Percentiles rank a stretch among this genome's conserved stretches.
These are phyloP conservation scores for Phytophthora pseudosyringae DNA, from an alignment of 352 stramenopile species.

Conservation along the genomic window DNA sequence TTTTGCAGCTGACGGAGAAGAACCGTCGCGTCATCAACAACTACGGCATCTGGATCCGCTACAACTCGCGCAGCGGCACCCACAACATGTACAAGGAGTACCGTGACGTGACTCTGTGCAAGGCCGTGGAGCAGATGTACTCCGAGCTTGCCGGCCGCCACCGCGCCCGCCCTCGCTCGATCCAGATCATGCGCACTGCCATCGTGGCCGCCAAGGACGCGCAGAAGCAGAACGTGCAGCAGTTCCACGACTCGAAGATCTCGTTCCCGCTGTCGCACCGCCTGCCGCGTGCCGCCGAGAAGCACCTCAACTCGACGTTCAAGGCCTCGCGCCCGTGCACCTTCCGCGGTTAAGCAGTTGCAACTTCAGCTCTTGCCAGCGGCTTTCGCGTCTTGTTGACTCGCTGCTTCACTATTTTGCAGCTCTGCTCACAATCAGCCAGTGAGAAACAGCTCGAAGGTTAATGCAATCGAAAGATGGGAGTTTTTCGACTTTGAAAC, in stretches of 20 bases:
- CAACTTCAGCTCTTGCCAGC: slow-evolving; percentile 12
- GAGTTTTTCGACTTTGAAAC: slow-evolving; percentile 46
- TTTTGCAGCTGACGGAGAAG: slow-evolving; percentile 95
- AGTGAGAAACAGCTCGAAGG: slow-evolving; percentile 17
- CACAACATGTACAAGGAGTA: slow-evolving; percentile 99
- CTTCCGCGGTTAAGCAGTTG: slow-evolving; percentile 95
- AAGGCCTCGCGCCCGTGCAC: slow-evolving; percentile 97
- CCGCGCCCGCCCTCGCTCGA: slow-evolving; percentile 96
- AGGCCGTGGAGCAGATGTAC: slow-evolving; percentile 99
- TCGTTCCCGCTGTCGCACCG: slow-evolving; percentile 99
- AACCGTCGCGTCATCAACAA: slow-evolving; percentile 99
- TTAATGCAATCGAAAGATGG: slow-evolving; percentile 52
- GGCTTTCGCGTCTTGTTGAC: slow-evolving; percentile 24
- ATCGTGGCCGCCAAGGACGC: slow-evolving; percentile 96
- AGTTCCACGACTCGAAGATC: slow-evolving; percentile 97
- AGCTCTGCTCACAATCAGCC: not conserved
- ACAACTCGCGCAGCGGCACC: slow-evolving; percentile 99
- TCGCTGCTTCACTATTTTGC: slow-evolving; percentile 1
- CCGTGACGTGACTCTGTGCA: slow-evolving; percentile 97
- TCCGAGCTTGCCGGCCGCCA: slow-evolving; percentile 98
- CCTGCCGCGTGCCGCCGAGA: slow-evolving; percentile 92
- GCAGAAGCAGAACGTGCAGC: slow-evolving; percentile 96
- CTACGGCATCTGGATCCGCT: slow-evolving; percentile 99
- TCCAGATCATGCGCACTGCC: slow-evolving; percentile 99
- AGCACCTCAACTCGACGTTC: slow-evolving; percentile 97